Conservation (phyloP, 2,329 filamentous ascomycete genomes). For the Cladorrhinum sp. region DNA sequence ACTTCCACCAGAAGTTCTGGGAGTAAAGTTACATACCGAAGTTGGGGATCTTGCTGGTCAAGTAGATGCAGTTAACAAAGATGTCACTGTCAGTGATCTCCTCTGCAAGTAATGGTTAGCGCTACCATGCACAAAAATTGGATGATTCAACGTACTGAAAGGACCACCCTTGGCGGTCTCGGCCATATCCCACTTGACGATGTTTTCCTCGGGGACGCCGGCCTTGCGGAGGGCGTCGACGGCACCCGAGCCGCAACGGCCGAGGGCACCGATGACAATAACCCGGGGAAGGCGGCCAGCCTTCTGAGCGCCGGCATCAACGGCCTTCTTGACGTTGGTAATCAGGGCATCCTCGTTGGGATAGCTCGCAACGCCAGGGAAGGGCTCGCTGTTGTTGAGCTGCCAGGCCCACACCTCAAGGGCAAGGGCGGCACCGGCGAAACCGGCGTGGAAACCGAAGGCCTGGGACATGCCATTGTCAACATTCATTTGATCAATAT, state of each 20-base stretch:
- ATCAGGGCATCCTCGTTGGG: constrained; percentile 73
- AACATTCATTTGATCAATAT: neutral
- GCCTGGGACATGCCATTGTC: constrained; percentile 35
- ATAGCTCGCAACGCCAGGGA: constrained; percentile 66
- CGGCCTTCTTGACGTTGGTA: constrained; percentile 66
- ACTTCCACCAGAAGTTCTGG: too few relatives aligned
- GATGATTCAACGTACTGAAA: constrained; percentile 44
- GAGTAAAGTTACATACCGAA: constrained; percentile 45
- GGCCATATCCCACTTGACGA: constrained; percentile 69
- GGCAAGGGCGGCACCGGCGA: constrained; percentile 69
- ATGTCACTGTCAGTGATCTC: constrained; percentile 75
- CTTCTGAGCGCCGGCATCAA: constrained; percentile 62
- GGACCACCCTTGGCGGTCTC: constrained; percentile 76
- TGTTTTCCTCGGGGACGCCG: constrained; percentile 66
- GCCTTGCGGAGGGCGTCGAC: constrained; percentile 74
- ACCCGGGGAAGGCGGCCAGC: constrained; percentile 67
- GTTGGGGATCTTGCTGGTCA: constrained; percentile 68
- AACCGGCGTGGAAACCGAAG: constrained; percentile 74
- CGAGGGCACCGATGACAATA: constrained; percentile 81
- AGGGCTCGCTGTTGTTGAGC: constrained; percentile 56
- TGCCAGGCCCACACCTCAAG: constrained; percentile 83
- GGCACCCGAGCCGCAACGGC: constrained; percentile 80
- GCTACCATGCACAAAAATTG: neutral
- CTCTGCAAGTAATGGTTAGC: constrained; percentile 29
- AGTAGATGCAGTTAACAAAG: constrained; percentile 88